Evolutionary conservation across 2,329 filamentous ascomycete species (phyloP).

Genomic region (Pseudocercospora cruenta): DNA sequence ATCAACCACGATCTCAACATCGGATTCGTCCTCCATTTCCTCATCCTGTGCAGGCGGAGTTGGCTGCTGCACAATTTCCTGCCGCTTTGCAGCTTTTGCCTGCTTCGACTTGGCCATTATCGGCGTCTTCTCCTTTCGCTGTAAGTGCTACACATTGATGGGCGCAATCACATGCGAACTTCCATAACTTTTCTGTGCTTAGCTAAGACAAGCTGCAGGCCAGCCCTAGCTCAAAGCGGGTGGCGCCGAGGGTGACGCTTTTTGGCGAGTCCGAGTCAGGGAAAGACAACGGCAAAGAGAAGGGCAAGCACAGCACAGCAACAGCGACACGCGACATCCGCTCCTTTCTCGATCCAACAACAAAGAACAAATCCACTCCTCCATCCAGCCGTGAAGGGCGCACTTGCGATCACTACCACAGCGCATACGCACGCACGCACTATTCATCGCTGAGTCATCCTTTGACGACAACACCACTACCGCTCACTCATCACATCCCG

Average conservation of each 20-base stretch:
- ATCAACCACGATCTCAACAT: slow-evolving; percentile 36
- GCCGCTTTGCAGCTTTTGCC: slow-evolving; percentile 1
- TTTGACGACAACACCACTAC: slow-evolving; percentile 7
- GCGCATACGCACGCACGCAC: not conserved
- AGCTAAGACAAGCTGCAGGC: not conserved
- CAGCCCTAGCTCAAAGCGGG: not conserved
- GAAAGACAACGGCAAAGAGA: not conserved
- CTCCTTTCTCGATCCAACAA: not conserved
- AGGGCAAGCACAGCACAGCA: not conserved
- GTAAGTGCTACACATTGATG: not conserved
- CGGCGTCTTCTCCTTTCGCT: slow-evolving; percentile 5
- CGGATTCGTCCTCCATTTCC: slow-evolving; percentile 32
- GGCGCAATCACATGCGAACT: not conserved
- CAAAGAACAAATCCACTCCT: not conserved
- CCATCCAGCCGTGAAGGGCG: not conserved
- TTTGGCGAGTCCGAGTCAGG: slow-evolving; percentile 2
- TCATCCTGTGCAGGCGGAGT: slow-evolving; percentile 25
- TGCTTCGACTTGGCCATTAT: slow-evolving; percentile 27
- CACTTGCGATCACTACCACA: not conserved
- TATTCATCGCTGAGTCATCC: slow-evolving; percentile 10
- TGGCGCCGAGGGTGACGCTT: slow-evolving; percentile 1
- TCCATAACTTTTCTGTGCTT: slow-evolving; percentile 9
- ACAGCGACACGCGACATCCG: slow-evolving; percentile 1
- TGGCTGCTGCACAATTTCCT: slow-evolving; percentile 26
- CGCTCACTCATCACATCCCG: slow-evolving; percentile 5